phyloP scores from a whole-genome alignment of 441 rosid species.

The Viola pubescens region DNA sequence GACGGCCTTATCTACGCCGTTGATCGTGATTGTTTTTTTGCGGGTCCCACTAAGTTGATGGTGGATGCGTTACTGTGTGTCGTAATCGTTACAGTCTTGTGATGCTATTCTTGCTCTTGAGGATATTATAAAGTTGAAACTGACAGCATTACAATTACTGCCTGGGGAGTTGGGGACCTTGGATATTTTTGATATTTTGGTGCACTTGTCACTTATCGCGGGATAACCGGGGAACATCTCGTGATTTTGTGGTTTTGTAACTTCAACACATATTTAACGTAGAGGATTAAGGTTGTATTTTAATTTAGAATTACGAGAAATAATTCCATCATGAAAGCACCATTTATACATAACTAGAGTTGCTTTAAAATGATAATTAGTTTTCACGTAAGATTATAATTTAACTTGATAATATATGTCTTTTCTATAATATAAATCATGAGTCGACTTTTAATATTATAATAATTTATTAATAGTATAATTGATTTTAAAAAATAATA shows the following conservation, averaged over 20 bases:
- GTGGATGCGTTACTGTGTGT: background rate
- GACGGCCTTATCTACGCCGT: slow-evolving; percentile 25
- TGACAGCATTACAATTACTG: background rate
- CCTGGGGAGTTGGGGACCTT: too few species aligned
- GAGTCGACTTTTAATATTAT: too few species aligned
- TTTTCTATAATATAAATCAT: too few species aligned
- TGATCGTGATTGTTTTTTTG: slow-evolving; percentile 6
- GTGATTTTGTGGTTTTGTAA: slow-evolving; percentile 12
- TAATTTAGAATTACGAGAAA: too few species aligned
- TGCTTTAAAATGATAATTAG: too few species aligned
- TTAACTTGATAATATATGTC: too few species aligned
- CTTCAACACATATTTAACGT: background rate
- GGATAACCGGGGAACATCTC: slow-evolving; percentile 25
- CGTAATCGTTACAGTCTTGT: slow-evolving; percentile 12
- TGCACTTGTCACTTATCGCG: slow-evolving; percentile 30
- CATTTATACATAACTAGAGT: too few species aligned
- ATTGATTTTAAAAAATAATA: too few species aligned
- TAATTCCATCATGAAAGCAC: too few species aligned
- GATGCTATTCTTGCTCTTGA: slow-evolving; percentile 3
- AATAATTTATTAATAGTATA: too few species aligned
- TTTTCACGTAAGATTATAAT: too few species aligned
- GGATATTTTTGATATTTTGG: slow-evolving; percentile 16
- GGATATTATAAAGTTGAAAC: slow-evolving; percentile 8
- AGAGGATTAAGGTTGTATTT: too few species aligned
- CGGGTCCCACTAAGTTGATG: background rate